phyloP scores from a whole-genome alignment of 345 rosid genomes.

The Rhizophora apiculata region DNA sequence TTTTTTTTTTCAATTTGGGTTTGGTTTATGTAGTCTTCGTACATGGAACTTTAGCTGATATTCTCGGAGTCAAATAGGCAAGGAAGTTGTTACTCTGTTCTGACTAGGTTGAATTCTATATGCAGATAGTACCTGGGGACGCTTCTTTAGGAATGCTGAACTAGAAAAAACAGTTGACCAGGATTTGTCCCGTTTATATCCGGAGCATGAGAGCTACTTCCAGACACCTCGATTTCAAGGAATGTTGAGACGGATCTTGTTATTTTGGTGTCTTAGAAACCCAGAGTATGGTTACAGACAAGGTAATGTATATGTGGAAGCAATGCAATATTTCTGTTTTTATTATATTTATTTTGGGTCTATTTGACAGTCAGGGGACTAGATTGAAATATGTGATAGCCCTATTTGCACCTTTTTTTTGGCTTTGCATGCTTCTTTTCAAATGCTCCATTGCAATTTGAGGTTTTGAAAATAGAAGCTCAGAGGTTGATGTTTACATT shows the following conservation, averaged over 20 bases:
- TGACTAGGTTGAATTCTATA: background rate
- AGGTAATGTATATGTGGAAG: conserved; percentile 42
- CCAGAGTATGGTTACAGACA: conserved; percentile 84
- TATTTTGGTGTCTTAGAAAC: conserved; percentile 91
- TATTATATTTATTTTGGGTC: background rate
- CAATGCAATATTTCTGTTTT: background rate
- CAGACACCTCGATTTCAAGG: conserved; percentile 98
- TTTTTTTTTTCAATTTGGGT: too few relatives aligned
- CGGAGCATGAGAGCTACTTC: conserved; percentile 88
- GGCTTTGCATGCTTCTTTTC: too few relatives aligned
- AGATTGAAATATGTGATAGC: too few relatives aligned
- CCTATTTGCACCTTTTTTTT: too few relatives aligned
- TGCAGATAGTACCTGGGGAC: conserved; percentile 96
- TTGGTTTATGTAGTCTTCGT: too few relatives aligned
- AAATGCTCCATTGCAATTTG: too few relatives aligned
- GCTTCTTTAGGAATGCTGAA: conserved; percentile 89
- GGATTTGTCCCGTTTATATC: conserved; percentile 89
- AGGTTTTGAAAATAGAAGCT: too few relatives aligned
- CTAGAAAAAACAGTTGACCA: conserved; percentile 92
- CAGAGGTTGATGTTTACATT: too few relatives aligned
- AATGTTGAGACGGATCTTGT: conserved; percentile 77
- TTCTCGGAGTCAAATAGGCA: too few relatives aligned
- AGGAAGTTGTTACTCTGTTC: background rate
- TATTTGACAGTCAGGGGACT: too few relatives aligned
- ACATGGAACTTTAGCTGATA: too few relatives aligned